Conservation (phyloP, 208 protist species). For the Crithidia sp. region DNA sequence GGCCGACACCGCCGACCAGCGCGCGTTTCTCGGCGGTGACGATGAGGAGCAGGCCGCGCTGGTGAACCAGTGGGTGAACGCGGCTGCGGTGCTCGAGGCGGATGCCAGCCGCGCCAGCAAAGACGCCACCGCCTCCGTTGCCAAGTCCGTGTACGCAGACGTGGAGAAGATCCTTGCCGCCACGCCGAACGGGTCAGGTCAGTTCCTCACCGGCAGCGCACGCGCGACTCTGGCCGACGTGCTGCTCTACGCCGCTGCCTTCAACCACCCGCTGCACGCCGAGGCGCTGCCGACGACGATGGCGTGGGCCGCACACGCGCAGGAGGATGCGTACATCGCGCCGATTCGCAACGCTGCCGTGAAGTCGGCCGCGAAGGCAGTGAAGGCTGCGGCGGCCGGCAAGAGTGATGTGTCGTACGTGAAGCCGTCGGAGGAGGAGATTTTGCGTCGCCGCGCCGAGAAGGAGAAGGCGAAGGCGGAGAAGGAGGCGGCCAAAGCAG, state of each 20-base stretch:
- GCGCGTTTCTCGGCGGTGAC: slow-evolving; percentile 42
- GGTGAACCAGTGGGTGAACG: slow-evolving; percentile 70
- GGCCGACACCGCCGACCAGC: slow-evolving; percentile 28
- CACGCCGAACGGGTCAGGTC: slow-evolving; percentile 18
- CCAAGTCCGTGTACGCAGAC: slow-evolving; percentile 48
- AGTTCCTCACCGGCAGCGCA: slow-evolving; percentile 53
- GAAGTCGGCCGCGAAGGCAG: not conserved
- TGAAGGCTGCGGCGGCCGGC: not conserved
- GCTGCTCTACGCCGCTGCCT: slow-evolving; percentile 68
- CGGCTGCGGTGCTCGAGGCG: slow-evolving; percentile 37
- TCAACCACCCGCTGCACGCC: slow-evolving; percentile 39
- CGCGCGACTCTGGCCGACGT: slow-evolving; percentile 75
- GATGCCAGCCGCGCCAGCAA: slow-evolving; percentile 22
- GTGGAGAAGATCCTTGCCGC: slow-evolving; percentile 53
- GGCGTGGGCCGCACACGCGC: slow-evolving; percentile 45
- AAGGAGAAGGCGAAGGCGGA: slow-evolving; percentile 77
- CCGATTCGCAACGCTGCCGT: slow-evolving; percentile 38
- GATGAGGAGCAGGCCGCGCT: slow-evolving; percentile 34
- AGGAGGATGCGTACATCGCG: slow-evolving; percentile 47
- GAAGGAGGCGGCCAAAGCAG: slow-evolving; percentile 57
- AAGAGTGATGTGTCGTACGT: slow-evolving; percentile 46
- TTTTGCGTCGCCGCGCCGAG: slow-evolving; percentile 70
- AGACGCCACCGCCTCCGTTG: slow-evolving; percentile 34
- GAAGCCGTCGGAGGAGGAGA: slow-evolving; percentile 85
- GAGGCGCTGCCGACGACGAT: slow-evolving; percentile 41